phyloP scores from a whole-genome alignment of 106 monocot genomes.

The Amphibolis antarctica region DNA sequence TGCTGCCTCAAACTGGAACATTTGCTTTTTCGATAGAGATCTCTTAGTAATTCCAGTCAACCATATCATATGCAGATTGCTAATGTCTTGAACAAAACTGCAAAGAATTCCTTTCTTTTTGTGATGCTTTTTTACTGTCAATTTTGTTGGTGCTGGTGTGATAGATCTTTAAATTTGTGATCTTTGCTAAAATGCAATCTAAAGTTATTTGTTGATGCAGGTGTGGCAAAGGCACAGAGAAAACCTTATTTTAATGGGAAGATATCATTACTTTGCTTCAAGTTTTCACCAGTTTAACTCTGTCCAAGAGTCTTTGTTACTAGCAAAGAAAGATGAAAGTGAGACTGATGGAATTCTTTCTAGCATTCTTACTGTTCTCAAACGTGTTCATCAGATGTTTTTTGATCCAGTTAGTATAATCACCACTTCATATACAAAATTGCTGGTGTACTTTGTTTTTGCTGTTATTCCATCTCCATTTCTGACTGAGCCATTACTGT shows the following conservation, averaged over 20 bases:
- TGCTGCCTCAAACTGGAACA: no score
- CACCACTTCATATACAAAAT: not conserved
- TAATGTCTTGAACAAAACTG: no score
- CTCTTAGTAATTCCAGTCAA: no score
- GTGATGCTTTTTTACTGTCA: no score
- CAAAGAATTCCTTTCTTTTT: no score
- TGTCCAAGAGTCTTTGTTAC: conserved; percentile 42
- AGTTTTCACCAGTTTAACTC: conserved; percentile 51
- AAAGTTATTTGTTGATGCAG: conserved; percentile 18
- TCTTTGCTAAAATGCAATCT: not conserved
- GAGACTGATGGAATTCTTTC: conserved; percentile 73
- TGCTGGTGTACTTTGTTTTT: not conserved
- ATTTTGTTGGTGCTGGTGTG: no score
- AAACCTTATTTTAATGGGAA: conserved; percentile 89
- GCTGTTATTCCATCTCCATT: not conserved
- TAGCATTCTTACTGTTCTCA: conserved; percentile 55
- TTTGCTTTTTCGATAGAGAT: no score
- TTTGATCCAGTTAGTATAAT: conserved; percentile 53
- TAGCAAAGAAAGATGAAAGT: conserved; percentile 59
- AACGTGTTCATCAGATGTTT: conserved; percentile 58
- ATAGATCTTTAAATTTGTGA: not conserved
- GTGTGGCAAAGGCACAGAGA: conserved; percentile 87
- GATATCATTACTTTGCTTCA: conserved; percentile 87
- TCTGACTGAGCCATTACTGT: not conserved
- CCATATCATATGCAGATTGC: no score